Evolutionary conservation across 2,329 filamentous ascomycete genomes (phyloP), one percentile per base, ranked within the genome.

Genomic region (Xylariaceae sp.): DNA sequence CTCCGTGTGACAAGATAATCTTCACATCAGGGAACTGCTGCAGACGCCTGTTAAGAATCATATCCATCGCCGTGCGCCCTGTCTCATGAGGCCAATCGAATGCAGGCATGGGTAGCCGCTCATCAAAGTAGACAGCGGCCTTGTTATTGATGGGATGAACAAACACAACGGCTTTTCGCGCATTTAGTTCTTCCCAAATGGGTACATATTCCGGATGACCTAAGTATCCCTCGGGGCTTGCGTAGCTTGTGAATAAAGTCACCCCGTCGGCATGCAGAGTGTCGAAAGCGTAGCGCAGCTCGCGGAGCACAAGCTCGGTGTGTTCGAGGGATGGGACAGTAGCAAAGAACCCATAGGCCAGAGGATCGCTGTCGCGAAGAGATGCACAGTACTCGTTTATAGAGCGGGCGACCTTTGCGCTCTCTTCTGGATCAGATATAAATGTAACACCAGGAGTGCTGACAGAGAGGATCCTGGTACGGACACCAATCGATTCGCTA

Each of bases 381-480:
- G n/a, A 21, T 7, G 41, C 49, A 26, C 13, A 18, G 33, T 41
- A 41, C n/a, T 52, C 29, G 27, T 52, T 52, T 15, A 41, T 21
- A 5, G 24, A 3, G n/a, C 49, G 49, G 23, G 41, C 33, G 5
- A 41, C 10, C 6, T 13, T 9, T 5, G 49, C 49, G 20, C 35
- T 32, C 21, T 46, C 35, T 15, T 52, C 41, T 6, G 41, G 33
- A 23, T 46, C 41, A 11, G 24, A 15, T 26, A 46, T n/a, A 9
- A 33, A 35, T 6, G 9, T 10, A 6, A 41, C 26, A 9, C 49
- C 27, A 2, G 49, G 49, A 11, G 36, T 11, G 15, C 26, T 46
- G 33, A 52, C 33, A 3, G 49, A 52, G 5, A 52, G 24, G 26
- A 52, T 52, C 4, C 35, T 46, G n/a, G 42, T 40, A 26, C 21